A percentile compares a stretch with the other conserved stretches of the same genome.
phyloP scores from a whole-genome alignment of 495 filamentous ascomycete species.

The Penicillium simplicissimum region DNA sequence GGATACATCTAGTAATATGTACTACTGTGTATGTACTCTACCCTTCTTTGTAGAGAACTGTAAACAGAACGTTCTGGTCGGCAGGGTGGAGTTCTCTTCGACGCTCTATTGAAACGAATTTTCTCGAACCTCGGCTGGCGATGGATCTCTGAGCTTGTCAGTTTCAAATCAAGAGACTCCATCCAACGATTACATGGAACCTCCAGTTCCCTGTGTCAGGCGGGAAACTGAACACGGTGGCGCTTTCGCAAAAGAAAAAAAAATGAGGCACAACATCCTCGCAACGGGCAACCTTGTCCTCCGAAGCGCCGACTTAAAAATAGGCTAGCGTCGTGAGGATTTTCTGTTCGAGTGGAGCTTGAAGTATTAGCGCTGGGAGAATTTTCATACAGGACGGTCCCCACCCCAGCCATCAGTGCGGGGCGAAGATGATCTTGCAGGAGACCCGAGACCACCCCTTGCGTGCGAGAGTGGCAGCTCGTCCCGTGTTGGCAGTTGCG shows the following conservation, averaged over 20 bases:
- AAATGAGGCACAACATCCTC: background rate
- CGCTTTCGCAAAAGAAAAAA: background rate
- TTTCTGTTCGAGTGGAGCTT: conserved; percentile 1
- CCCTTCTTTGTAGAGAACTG: background rate
- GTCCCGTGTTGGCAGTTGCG: too few relatives aligned
- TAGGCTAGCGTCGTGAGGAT: conserved; percentile 18
- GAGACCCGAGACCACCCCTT: too few relatives aligned
- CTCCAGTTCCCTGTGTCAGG: too few relatives aligned
- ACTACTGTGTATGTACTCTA: background rate
- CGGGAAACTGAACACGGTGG: background rate
- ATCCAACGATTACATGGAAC: background rate
- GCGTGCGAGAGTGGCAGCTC: too few relatives aligned
- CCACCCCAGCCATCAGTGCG: conserved; percentile 25
- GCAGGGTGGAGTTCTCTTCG: background rate
- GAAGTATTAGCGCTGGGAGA: conserved; percentile 18
- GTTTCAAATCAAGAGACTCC: background rate
- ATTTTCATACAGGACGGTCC: conserved; percentile 12
- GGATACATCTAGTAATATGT: background rate
- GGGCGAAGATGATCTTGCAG: conserved; percentile 36
- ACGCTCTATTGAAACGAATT: background rate
- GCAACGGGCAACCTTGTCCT: conserved; percentile 1
- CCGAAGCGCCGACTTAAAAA: conserved; percentile 15
- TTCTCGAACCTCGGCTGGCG: background rate
- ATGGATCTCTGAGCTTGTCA: background rate
- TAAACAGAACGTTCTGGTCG: conserved; percentile 1